These are phyloP conservation scores for Candida glucosophila DNA, from an alignment of 1,139 yeast genomes.

Conservation along the genomic window DNA sequence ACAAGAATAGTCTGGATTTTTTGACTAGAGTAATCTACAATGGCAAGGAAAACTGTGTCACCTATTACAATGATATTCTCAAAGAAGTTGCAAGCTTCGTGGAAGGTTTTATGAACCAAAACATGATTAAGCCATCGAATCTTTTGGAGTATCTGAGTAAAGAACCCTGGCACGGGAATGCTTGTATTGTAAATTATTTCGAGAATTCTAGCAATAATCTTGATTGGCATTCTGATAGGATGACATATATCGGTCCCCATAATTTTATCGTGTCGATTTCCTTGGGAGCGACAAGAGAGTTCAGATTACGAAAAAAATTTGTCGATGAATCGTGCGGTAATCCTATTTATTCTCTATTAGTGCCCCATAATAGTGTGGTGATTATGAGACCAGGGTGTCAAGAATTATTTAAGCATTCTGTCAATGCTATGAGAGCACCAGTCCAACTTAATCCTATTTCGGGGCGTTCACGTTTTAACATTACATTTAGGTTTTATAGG, in stretches of 20 bases:
- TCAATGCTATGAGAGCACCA: constrained; percentile 19
- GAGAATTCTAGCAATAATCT: constrained; percentile 39
- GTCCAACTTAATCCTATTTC: constrained; percentile 37
- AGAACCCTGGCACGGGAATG: constrained; percentile 39
- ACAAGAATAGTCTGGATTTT: constrained; percentile 7
- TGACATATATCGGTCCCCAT: constrained; percentile 64
- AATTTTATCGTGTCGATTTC: constrained; percentile 58
- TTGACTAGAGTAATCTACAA: constrained; percentile 24
- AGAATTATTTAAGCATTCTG: constrained; percentile 57
- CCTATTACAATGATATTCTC: constrained; percentile 30
- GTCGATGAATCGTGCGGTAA: constrained; percentile 7
- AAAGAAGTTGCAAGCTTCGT: constrained; percentile 29
- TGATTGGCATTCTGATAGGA: constrained; percentile 69
- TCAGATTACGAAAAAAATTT: constrained; percentile 40
- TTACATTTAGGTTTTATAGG: constrained; percentile 54
- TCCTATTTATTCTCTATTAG: constrained; percentile 39
- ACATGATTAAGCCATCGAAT: constrained; percentile 19
- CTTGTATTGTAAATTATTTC: constrained; percentile 51
- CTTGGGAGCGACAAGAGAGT: constrained; percentile 60
- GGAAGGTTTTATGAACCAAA: constrained; percentile 34
- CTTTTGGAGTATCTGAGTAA: constrained; percentile 15
- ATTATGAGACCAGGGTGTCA: constrained; percentile 75
- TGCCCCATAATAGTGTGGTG: constrained; percentile 58
- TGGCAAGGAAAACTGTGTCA: constrained; percentile 19
- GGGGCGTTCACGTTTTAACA: constrained; percentile 45